Evolutionary conservation across 2,329 filamentous ascomycete genomes (phyloP).

Genomic region (Anthostomella pinea): DNA sequence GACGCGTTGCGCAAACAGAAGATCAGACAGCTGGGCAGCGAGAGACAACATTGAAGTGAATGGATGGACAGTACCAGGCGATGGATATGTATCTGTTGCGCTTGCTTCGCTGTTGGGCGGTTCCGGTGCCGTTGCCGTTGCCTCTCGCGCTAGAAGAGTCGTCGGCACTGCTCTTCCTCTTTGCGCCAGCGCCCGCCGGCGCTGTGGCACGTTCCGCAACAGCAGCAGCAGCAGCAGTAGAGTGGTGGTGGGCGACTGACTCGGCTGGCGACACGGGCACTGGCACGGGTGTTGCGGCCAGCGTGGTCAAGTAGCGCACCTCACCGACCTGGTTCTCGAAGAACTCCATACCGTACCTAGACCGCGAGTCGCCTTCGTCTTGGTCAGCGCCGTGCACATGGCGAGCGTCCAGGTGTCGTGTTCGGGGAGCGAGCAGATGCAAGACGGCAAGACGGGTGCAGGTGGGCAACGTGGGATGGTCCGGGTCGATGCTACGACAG

Average conservation of each 20-base stretch:
- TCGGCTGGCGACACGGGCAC: constrained; percentile 14
- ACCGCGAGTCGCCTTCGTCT: constrained; percentile 8
- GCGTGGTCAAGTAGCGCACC: constrained; percentile 32
- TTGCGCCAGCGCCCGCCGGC: constrained; percentile 13
- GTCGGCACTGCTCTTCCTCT: constrained; percentile 27
- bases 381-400: constrained; percentile 5
- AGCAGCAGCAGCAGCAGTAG: background rate
- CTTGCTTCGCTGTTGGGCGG: constrained; percentile 51
- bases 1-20: too few relatives aligned
- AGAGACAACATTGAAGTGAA: constrained; percentile 1
- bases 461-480: background rate
- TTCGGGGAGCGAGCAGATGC: background rate
- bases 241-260: constrained; percentile 9
- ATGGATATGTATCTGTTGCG: constrained; percentile 63
- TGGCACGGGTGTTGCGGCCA: constrained; percentile 21
- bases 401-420: constrained; percentile 14
- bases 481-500: too few relatives aligned
- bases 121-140: constrained; percentile 3
- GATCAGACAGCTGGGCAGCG: too few relatives aligned
- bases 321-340: constrained; percentile 36
- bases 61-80: constrained; percentile 49
- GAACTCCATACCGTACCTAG: constrained; percentile 28
- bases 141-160: constrained; percentile 21
- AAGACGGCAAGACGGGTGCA: background rate
- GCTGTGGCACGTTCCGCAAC: background rate